Base-by-base conservation (phyloP, 140 eudicot species). In the Flaveria floridana region DNA sequence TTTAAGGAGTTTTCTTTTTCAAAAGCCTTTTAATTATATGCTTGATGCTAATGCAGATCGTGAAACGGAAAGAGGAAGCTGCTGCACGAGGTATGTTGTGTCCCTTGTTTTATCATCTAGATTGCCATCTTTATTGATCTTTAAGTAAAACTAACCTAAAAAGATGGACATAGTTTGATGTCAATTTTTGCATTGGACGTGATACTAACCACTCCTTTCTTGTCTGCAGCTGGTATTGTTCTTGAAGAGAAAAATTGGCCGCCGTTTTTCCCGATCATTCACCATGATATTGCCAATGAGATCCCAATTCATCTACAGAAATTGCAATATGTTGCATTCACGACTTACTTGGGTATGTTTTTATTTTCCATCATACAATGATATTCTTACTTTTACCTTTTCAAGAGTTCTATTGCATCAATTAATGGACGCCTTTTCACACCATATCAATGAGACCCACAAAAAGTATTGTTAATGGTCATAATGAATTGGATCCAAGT, bases 181-280 rank as follows among this genome's bases (percentile, higher is more conserved):
- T 68, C 25, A 48, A 30, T 70, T 39, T 65, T 10, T 4, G 62
- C 80, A 63, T 16, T 21, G 46, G 50, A 65, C 46, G 16, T 41
- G 44, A 19, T 56, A 66, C 62, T 70, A 51, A 73, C 55, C 26
- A 48, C 55, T 51, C 58, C 7, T 47, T 34, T 72, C 68, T 79
- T 63, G 39, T 63, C 77, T 88, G 77, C 97, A 94, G 99, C 99
- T 84, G 99, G 99, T 70, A 91, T 94, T 83, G 91, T 85, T 76
- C 83, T 94, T 16, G 96, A 94, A 77, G 96, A 88, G 84, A 94
- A 94, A 84, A 94, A 94, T 61, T 94, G 99, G 99, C 99, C 99
- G 6, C 99, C 99, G 7, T 88, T 94, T 82, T 94, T 94, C 46
- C 99, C 99, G 6, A 88, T 94, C 52, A 94, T 94, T 64, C 99